phyloP scores from a whole-genome alignment of 129 eudicot genomes.

The Centrapalus pauciflorus region DNA sequence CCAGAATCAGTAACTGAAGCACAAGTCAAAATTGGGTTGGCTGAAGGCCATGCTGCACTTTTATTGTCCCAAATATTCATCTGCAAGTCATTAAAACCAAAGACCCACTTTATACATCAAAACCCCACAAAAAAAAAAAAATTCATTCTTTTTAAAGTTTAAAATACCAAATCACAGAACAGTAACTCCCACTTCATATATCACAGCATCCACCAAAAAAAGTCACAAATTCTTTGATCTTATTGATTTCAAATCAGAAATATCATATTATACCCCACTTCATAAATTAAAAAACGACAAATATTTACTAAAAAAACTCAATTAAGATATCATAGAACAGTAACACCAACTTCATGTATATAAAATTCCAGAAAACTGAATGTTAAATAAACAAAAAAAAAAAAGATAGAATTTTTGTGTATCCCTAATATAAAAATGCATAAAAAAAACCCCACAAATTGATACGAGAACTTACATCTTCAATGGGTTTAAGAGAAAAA shows the following conservation, averaged over 20 bases:
- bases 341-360: neutral
- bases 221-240: constrained; percentile 1
- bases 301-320: neutral
- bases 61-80: constrained; percentile 57
- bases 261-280: neutral
- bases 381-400: neutral
- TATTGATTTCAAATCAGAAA: neutral
- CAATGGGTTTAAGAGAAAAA: constrained; percentile 71
- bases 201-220: constrained; percentile 4
- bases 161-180: neutral
- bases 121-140: constrained; percentile 14
- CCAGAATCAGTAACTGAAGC: constrained; percentile 70
- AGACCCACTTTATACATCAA: neutral
- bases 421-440: constrained; percentile 1
- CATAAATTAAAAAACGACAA: neutral
- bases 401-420: neutral
- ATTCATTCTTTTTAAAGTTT: neutral
- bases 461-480: constrained; percentile 49
- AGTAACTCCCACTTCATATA: constrained; percentile 16
- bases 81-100: constrained; percentile 40
- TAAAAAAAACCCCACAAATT: neutral
- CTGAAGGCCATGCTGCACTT: constrained; percentile 88
- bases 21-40: constrained; percentile 88
- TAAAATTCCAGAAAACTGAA: neutral
- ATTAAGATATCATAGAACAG: neutral